phyloP scores from a whole-genome alignment of 371 early-diverging fungal species.

The Blastocladiella emersonii region DNA sequence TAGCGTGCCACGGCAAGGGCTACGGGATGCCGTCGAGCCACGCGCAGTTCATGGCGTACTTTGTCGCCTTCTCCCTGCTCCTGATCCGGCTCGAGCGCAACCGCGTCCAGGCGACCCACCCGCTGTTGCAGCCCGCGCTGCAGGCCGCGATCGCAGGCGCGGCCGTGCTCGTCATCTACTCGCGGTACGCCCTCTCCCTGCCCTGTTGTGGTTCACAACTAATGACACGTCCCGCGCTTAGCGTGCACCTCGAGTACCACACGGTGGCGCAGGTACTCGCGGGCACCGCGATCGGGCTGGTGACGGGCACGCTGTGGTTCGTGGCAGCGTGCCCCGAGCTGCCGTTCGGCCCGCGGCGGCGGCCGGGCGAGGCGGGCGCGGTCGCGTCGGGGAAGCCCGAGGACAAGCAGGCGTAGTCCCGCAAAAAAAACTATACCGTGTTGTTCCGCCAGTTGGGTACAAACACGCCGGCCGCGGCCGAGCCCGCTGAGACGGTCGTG shows the following conservation, averaged over 20 bases:
- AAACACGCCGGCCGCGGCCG: no score
- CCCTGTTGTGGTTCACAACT: constrained; percentile 7
- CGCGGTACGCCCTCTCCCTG: constrained; percentile 14
- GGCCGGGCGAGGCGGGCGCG: no score
- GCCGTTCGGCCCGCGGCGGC: not conserved
- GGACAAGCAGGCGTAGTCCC: no score
- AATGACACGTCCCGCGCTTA: constrained; percentile 26
- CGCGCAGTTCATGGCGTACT: constrained; percentile 81
- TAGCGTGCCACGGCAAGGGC: constrained; percentile 62
- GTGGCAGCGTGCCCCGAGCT: constrained; percentile 9
- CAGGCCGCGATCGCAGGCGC: constrained; percentile 8
- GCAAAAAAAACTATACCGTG: no score
- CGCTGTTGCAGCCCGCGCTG: constrained; percentile 2
- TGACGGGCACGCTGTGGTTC: constrained; percentile 50
- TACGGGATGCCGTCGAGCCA: constrained; percentile 94
- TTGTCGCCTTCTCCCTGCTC: constrained; percentile 34
- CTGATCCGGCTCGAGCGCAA: constrained; percentile 40
- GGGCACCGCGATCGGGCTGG: constrained; percentile 45
- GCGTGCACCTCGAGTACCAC: constrained; percentile 68
- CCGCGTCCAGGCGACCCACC: constrained; percentile 3
- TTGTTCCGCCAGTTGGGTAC: no score
- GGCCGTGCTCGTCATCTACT: constrained; percentile 18
- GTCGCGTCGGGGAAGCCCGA: no score
- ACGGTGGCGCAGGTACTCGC: constrained; percentile 55
- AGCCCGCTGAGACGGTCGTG: no score